Conservation (phyloP, 495 filamentous ascomycete species). For the Wilcoxina mikolae region DNA sequence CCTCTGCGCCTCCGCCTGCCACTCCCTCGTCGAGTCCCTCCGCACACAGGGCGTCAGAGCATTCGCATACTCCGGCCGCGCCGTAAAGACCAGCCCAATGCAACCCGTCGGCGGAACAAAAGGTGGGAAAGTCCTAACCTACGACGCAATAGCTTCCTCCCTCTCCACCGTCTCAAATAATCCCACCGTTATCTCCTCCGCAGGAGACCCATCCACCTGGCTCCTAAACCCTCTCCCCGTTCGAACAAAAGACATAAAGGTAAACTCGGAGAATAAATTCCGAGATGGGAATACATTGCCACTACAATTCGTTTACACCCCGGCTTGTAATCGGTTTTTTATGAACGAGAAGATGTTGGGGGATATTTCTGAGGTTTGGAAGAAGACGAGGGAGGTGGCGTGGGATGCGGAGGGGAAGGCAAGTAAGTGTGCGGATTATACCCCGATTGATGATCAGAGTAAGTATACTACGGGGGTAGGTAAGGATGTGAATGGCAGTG, state of each 20-base stretch:
- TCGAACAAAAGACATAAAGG: background rate
- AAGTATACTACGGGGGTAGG: background rate
- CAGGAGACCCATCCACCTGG: constrained; percentile 3
- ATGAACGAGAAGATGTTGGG: constrained; percentile 12
- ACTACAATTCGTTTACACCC: constrained; percentile 15
- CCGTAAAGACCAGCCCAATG: constrained; percentile 11
- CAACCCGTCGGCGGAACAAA: constrained; percentile 20
- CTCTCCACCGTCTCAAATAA: constrained; percentile 6
- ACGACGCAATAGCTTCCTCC: background rate
- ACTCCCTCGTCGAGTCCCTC: constrained; percentile 14
- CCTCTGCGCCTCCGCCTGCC: constrained; percentile 5
- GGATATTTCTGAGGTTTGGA: constrained; percentile 10
- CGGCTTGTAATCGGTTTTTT: constrained; percentile 10
- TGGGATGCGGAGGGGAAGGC: constrained; percentile 15
- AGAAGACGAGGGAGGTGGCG: constrained; percentile 7
- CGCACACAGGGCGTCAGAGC: constrained; percentile 15
- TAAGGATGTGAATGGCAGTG: background rate
- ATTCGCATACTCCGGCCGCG: constrained; percentile 18
- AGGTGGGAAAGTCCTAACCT: constrained; percentile 14
- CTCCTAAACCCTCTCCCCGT: constrained; percentile 11
- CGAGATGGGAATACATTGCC: constrained; percentile 8
- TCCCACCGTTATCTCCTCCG: background rate
- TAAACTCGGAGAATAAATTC: constrained; percentile 22
- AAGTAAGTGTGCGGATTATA: constrained; percentile 8
- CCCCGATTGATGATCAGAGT: background rate